These are phyloP conservation scores for Colletotrichum godetiae DNA, from an alignment of 2,329 filamentous ascomycete genomes.

Conservation along the genomic window DNA sequence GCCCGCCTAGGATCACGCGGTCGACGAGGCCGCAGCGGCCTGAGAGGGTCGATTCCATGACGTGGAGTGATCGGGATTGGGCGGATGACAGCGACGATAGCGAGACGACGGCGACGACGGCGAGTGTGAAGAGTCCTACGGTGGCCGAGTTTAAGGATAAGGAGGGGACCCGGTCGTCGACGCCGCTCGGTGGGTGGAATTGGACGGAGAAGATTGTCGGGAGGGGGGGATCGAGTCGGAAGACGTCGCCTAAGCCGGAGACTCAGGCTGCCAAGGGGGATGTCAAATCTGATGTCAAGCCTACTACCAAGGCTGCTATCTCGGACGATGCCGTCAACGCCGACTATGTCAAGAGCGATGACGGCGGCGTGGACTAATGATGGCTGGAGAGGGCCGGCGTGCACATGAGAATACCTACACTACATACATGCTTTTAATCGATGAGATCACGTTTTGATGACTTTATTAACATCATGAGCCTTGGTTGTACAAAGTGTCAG, in stretches of 20 bases:
- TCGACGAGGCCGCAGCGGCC: constrained; percentile 6
- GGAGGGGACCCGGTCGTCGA: constrained; percentile 34
- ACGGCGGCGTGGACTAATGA: not conserved
- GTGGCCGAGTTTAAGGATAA: constrained; percentile 39
- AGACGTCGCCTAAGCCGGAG: constrained; percentile 17
- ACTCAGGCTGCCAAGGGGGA: not conserved
- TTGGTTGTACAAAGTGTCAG: not conserved
- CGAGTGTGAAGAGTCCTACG: constrained; percentile 24
- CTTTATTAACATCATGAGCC: not conserved
- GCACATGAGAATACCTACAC: constrained; percentile 2
- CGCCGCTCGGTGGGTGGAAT: constrained; percentile 54
- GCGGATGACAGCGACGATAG: constrained; percentile 62
- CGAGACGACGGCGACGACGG: constrained; percentile 43
- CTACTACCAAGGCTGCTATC: too few species aligned
- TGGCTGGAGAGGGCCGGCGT: not conserved
- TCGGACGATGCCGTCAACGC: too few species aligned
- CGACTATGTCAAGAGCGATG: not conserved
- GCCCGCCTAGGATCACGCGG: constrained; percentile 23
- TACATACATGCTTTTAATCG: constrained; percentile 20
- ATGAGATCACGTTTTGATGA: constrained; percentile 17
- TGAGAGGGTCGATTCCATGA: constrained; percentile 60
- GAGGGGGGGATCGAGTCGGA: constrained; percentile 40
- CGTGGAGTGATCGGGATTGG: constrained; percentile 76
- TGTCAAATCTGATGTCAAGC: too few species aligned
- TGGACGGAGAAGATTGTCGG: constrained; percentile 68